Conservation (phyloP, 352 stramenopile species). For the Aphanomyces invadans region DNA sequence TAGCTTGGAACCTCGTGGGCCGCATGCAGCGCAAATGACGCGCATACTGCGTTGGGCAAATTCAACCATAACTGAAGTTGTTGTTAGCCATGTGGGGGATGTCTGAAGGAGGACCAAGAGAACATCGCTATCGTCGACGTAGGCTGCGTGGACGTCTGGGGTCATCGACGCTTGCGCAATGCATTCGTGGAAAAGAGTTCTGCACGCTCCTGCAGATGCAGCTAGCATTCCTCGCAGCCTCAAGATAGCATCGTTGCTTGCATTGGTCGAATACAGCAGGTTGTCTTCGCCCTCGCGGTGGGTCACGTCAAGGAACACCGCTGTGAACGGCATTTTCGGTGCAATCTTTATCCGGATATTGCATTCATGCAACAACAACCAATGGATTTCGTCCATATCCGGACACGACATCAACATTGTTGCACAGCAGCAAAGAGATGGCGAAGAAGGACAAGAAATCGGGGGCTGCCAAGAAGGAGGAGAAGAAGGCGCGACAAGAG, state of each 20-base stretch:
- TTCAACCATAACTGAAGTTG: not conserved
- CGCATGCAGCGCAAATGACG: not conserved
- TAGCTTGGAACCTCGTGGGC: constrained; percentile 5
- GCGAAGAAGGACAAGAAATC: constrained; percentile 79
- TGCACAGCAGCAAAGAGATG: constrained; percentile 15
- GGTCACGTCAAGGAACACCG: constrained; percentile 47
- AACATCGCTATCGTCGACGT: constrained; percentile 15
- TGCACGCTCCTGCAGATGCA: constrained; percentile 42
- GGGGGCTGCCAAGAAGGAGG: constrained; percentile 71
- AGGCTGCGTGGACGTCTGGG: not conserved
- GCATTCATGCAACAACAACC: not conserved
- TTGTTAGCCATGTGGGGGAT: not conserved
- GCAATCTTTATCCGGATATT: constrained; percentile 15
- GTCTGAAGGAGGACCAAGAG: constrained; percentile 17
- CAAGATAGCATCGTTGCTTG: constrained; percentile 25
- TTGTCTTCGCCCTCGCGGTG: constrained; percentile 70
- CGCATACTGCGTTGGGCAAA: constrained; percentile 6
- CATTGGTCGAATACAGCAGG: constrained; percentile 31
- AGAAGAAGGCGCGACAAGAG: constrained; percentile 39
- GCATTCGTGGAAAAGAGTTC: constrained; percentile 40
- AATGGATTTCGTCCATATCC: constrained; percentile 13
- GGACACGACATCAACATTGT: not conserved
- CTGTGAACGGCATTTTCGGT: not conserved
- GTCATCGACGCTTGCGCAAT: constrained; percentile 36
- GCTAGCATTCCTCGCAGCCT: constrained; percentile 48